These are phyloP conservation scores for Hypoxylon lienhwacheense DNA, from an alignment of 495 filamentous ascomycete genomes.

Conservation along the genomic window DNA sequence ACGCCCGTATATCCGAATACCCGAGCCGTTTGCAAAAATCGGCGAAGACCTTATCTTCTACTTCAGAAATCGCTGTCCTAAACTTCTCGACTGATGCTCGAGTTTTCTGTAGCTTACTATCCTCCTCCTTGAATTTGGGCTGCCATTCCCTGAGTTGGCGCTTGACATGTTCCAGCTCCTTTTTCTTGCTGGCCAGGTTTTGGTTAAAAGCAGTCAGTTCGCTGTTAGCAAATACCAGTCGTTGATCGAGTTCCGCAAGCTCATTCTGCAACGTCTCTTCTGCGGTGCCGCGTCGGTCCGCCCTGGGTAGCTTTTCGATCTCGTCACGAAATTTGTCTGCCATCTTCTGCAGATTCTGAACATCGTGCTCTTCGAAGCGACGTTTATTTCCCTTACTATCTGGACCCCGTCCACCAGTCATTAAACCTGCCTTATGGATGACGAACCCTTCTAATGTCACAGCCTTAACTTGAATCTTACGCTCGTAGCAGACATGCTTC, in stretches of 20 bases:
- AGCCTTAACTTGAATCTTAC: constrained; percentile 84
- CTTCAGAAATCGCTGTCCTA: constrained; percentile 74
- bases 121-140: constrained; percentile 76
- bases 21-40: constrained; percentile 85
- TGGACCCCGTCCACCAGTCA: constrained; percentile 88
- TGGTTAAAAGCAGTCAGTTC: constrained; percentile 81
- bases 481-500: constrained; percentile 85
- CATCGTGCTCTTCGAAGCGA: constrained; percentile 85
- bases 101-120: constrained; percentile 66
- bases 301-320: constrained; percentile 72
- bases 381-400: constrained; percentile 72
- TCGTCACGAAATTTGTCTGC: constrained; percentile 71
- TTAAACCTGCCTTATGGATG: constrained; percentile 94
- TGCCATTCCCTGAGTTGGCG: constrained; percentile 70
- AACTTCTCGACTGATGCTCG: constrained; percentile 66
- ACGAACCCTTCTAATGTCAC: constrained; percentile 90
- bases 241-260: constrained; percentile 78
- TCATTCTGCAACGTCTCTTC: constrained; percentile 84
- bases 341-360: constrained; percentile 72
- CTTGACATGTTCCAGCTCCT: constrained; percentile 73
- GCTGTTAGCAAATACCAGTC: constrained; percentile 66
- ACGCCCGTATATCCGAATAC: constrained; percentile 86
- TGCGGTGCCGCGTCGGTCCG: constrained; percentile 67
- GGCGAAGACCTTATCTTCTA: constrained; percentile 87
- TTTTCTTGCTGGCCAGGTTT: constrained; percentile 82